phyloP scores from a whole-genome alignment of 1,284 basidiomycete genomes.

The Grifola frondosa region DNA sequence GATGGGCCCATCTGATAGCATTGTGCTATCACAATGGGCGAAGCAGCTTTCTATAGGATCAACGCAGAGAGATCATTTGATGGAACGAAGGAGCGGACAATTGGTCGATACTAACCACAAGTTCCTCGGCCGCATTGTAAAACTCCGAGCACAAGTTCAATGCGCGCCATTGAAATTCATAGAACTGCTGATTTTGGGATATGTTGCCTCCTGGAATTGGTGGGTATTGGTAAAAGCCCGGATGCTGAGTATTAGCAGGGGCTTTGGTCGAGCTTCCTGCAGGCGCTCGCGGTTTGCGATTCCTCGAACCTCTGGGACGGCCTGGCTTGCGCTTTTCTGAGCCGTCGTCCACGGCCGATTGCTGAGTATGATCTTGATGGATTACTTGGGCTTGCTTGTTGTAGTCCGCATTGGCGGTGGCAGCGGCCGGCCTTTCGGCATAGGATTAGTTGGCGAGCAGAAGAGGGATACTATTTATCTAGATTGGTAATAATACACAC shows the following conservation, averaged over 20 bases:
- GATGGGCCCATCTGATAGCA: constrained; percentile 72
- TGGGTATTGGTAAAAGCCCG: constrained; percentile 36
- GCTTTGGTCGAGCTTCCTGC: constrained; percentile 28
- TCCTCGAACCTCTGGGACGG: constrained; percentile 74
- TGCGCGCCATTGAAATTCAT: constrained; percentile 82
- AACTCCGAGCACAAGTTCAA: constrained; percentile 79
- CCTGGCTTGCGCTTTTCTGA: constrained; percentile 65
- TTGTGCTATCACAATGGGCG: constrained; percentile 71
- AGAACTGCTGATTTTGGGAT: constrained; percentile 72
- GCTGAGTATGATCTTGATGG: constrained; percentile 16
- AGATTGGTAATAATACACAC: constrained; percentile 31
- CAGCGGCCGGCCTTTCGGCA: constrained; percentile 19
- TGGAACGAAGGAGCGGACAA: constrained; percentile 7
- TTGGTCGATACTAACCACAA: constrained; percentile 56
- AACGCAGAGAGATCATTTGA: constrained; percentile 6
- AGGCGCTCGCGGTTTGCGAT: constrained; percentile 49
- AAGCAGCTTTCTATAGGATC: constrained; percentile 60
- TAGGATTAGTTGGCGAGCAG: constrained; percentile 12
- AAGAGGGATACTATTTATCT: constrained; percentile 13
- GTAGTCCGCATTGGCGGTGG: constrained; percentile 19
- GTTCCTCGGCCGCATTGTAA: constrained; percentile 79
- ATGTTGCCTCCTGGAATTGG: constrained; percentile 34
- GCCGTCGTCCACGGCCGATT: constrained; percentile 26
- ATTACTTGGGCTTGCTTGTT: constrained; percentile 12
- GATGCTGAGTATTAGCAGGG: constrained; percentile 46